Percentiles rank a stretch among this genome's conserved stretches.
Evolutionary conservation across 2,329 filamentous ascomycete genomes (phyloP).

Genomic region (Aureobasidium pullulans): DNA sequence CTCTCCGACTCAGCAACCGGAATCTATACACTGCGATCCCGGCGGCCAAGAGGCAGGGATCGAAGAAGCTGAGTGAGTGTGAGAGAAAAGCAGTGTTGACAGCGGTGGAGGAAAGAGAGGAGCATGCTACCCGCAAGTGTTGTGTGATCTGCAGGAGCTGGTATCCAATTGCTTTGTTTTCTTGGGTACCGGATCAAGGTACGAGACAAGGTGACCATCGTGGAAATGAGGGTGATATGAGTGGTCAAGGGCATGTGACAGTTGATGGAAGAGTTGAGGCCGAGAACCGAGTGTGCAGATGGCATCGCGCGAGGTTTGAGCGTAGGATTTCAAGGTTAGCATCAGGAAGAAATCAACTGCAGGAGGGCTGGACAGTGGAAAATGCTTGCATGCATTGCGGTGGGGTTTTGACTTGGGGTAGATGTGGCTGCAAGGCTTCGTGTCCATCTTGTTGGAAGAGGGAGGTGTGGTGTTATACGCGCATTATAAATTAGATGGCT

Average conservation of each 20-base stretch:
- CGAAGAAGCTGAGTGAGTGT: neutral
- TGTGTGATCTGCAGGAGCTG: slow-evolving; percentile 2
- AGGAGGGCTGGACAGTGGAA: slow-evolving; percentile 11
- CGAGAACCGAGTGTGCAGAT: slow-evolving; percentile 3
- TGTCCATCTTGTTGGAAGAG: slow-evolving; percentile 15
- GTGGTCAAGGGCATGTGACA: too few species aligned
- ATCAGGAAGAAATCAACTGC: neutral
- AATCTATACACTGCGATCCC: slow-evolving; percentile 8
- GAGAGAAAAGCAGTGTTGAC: neutral
- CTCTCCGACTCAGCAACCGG: slow-evolving; percentile 13
- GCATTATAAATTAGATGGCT: slow-evolving; percentile 6
- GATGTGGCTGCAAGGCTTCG: slow-evolving; percentile 8
- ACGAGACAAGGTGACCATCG: neutral
- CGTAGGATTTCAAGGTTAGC: neutral
- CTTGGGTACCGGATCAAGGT: neutral
- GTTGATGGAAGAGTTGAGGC: neutral
- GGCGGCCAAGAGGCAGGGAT: neutral
- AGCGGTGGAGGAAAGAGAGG: neutral
- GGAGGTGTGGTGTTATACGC: slow-evolving; percentile 16
- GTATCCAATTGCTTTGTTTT: neutral
- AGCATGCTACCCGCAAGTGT: neutral
- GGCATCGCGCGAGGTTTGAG: slow-evolving; percentile 1
- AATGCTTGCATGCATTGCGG: slow-evolving; percentile 18
- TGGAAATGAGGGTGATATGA: neutral
- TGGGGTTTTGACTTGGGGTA: slow-evolving; percentile 12